Evolutionary conservation across 1,139 yeast genomes (phyloP).

Genomic region (Yamadazyma triangularis): DNA sequence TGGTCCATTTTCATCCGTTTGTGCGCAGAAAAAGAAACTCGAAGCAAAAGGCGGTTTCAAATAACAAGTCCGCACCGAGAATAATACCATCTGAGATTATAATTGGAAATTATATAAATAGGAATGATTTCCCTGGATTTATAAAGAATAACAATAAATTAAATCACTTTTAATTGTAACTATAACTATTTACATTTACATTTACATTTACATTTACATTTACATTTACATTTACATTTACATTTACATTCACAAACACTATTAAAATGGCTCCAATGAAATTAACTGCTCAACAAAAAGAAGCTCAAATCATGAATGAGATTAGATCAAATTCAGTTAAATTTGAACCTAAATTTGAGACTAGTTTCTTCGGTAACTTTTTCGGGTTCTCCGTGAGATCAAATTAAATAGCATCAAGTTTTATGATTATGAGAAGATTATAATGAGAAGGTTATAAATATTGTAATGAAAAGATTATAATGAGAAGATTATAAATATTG

Average conservation of each 20-base stretch:
- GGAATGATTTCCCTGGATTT: too few relatives aligned
- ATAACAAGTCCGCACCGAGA: background rate
- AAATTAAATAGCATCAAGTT: constrained; percentile 12
- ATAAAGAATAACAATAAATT: too few relatives aligned
- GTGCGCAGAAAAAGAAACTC: background rate
- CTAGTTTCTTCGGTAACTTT: constrained; percentile 40
- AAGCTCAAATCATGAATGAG: constrained; percentile 46
- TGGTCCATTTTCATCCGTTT: too few relatives aligned
- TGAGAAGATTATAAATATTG: too few relatives aligned
- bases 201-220: background rate
- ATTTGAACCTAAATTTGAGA: constrained; percentile 41
- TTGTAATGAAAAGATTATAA: too few relatives aligned
- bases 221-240: background rate
- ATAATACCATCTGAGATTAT: background rate
- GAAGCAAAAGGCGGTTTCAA: constrained; percentile 1
- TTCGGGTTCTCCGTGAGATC: constrained; percentile 33
- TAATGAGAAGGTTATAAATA: too few relatives aligned
- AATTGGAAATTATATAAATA: constrained; percentile 1
- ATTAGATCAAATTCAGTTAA: constrained; percentile 33
- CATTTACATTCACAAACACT: constrained; percentile 15
- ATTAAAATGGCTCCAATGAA: constrained; percentile 8
- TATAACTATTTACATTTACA: too few relatives aligned
- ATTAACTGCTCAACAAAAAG: constrained; percentile 41
- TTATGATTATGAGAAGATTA: too few relatives aligned
- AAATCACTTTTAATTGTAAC: too few relatives aligned